A percentile compares a stretch with the other conserved stretches of the same genome.
phyloP scores from a whole-genome alignment of 2,329 filamentous ascomycete genomes.

The Aspergillus sp. region DNA sequence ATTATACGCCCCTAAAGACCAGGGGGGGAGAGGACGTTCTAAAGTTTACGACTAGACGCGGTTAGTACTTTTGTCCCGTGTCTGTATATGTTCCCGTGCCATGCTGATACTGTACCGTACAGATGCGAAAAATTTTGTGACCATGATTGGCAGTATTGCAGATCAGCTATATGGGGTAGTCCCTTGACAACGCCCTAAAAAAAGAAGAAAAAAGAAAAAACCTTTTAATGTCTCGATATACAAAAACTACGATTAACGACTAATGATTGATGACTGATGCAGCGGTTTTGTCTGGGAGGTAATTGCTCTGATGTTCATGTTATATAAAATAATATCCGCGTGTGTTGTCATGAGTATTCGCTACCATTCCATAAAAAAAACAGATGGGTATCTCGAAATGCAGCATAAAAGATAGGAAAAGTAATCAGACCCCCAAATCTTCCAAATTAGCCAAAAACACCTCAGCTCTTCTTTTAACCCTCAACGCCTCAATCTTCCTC shows the following conservation, averaged over 20 bases:
- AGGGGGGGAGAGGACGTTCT: slow-evolving; percentile 32
- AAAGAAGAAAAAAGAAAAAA: no score
- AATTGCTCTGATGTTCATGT: background rate
- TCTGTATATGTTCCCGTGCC: no score
- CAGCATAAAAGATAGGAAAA: slow-evolving; percentile 2
- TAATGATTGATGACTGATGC: background rate
- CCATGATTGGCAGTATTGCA: slow-evolving; percentile 24
- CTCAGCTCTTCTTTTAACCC: slow-evolving; percentile 62
- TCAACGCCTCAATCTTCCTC: slow-evolving; percentile 41
- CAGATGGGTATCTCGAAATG: slow-evolving; percentile 7
- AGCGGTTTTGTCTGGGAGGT: background rate
- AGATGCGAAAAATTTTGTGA: slow-evolving; percentile 35
- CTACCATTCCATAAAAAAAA: background rate
- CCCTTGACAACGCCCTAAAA: no score
- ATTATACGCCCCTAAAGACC: slow-evolving; percentile 39
- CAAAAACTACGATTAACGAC: slow-evolving; percentile 2
- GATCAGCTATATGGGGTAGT: no score
- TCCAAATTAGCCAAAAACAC: slow-evolving; percentile 57
- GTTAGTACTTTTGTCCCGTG: slow-evolving; percentile 14
- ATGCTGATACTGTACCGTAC: no score
- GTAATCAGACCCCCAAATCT: slow-evolving; percentile 21
- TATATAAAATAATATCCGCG: background rate
- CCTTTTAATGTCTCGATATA: no score
- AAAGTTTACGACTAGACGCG: slow-evolving; percentile 26
- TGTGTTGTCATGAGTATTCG: no score